phyloP scores from a whole-genome alignment of 805 yeast species.

The Myxozyma lipomycoides region DNA sequence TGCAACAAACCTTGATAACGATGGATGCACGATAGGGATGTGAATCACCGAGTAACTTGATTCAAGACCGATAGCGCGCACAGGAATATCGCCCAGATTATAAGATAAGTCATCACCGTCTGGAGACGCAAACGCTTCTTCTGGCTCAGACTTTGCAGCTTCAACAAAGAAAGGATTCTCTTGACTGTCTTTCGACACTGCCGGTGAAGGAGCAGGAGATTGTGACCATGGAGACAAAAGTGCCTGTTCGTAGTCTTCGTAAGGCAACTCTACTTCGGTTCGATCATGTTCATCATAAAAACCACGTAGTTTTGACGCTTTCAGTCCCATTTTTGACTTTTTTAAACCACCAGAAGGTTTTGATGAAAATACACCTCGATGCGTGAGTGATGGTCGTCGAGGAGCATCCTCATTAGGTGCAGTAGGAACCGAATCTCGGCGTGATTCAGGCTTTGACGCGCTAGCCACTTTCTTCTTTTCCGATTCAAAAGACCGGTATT shows the following conservation, averaged over 20 bases:
- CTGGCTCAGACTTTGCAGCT: slow-evolving; percentile 5
- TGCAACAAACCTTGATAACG: slow-evolving; percentile 11
- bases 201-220: slow-evolving; percentile 38
- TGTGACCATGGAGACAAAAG: slow-evolving; percentile 34
- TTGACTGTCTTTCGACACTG: slow-evolving; percentile 28
- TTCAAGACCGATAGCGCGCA: slow-evolving; percentile 36
- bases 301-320: slow-evolving; percentile 14
- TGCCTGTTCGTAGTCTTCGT: slow-evolving; percentile 35
- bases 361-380: slow-evolving; percentile 2
- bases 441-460: neutral
- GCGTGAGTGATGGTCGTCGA: slow-evolving; percentile 6
- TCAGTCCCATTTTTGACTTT: neutral
- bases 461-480: neutral
- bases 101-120: slow-evolving; percentile 7
- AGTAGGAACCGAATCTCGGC: neutral
- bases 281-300: slow-evolving; percentile 4
- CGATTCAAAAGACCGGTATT: slow-evolving; percentile 25
- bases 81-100: slow-evolving; percentile 20
- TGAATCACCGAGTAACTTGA: slow-evolving; percentile 35
- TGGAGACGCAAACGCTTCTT: slow-evolving; percentile 30
- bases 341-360: neutral
- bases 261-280: slow-evolving; percentile 16
- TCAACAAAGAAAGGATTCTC: slow-evolving; percentile 33
- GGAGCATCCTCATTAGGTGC: neutral
- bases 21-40: slow-evolving; percentile 34